Percentiles rank a stretch among this genome's conserved stretches.
phyloP scores from a whole-genome alignment of 768 basidiomycete genomes.

The Lactarius trivialis region DNA sequence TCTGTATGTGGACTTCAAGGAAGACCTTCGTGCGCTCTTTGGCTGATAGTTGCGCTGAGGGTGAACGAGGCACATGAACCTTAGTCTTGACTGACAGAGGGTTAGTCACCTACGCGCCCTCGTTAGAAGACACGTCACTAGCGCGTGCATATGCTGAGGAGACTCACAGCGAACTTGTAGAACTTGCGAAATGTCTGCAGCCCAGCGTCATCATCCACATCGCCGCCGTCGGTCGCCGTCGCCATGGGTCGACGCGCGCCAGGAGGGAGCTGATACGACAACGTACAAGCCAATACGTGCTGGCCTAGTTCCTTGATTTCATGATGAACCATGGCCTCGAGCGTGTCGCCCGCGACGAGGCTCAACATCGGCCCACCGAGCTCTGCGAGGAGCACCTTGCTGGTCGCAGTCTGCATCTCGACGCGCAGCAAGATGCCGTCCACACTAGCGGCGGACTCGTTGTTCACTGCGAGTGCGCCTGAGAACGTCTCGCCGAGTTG shows the following conservation, averaged over 20 bases:
- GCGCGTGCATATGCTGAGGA: not conserved
- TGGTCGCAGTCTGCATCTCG: constrained; percentile 79
- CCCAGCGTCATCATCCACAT: constrained; percentile 43
- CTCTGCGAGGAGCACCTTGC: constrained; percentile 58
- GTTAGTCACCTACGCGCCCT: constrained; percentile 66
- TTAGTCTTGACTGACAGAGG: constrained; percentile 94
- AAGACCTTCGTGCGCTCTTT: constrained; percentile 75
- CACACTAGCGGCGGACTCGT: constrained; percentile 59
- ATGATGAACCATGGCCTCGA: constrained; percentile 67
- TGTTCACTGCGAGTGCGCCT: constrained; percentile 75
- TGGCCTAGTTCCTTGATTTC: constrained; percentile 94
- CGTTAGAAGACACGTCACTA: not conserved
- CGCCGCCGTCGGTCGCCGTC: constrained; percentile 33
- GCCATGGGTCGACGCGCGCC: constrained; percentile 47
- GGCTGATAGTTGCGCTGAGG: constrained; percentile 59
- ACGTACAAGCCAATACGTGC: constrained; percentile 81
- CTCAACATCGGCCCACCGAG: constrained; percentile 47
- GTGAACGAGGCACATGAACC: constrained; percentile 70
- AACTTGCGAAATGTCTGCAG: constrained; percentile 78
- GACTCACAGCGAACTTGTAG: constrained; percentile 82
- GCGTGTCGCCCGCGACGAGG: constrained; percentile 49
- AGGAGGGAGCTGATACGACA: constrained; percentile 70
- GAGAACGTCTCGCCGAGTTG: constrained; percentile 88
- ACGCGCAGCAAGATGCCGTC: constrained; percentile 60
- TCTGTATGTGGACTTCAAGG: constrained; percentile 90